Evolutionary conservation across 257 asterid species (phyloP).

Genomic region (Nicotiana noctiflora): DNA sequence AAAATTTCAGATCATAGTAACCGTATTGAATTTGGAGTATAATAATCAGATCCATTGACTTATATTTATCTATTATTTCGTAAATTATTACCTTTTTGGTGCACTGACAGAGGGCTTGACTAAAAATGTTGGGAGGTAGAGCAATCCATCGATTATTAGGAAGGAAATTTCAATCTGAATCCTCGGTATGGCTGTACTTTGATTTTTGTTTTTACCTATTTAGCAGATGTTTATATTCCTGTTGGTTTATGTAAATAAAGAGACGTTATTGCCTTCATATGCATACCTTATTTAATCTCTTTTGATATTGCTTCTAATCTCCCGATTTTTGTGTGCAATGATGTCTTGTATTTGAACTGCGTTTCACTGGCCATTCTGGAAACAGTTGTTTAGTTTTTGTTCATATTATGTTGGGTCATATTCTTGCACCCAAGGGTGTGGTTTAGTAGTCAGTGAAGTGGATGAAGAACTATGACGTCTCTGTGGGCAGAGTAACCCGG

Average conservation of each 20-base stretch:
- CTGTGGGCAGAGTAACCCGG: no score
- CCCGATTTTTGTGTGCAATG: background rate
- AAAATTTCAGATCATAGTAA: background rate
- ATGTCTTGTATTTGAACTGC: background rate
- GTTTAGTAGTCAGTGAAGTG: no score
- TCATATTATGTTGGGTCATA: background rate
- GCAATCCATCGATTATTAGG: conserved; percentile 39
- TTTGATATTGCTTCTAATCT: background rate
- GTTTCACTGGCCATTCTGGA: background rate
- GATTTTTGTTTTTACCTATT: background rate
- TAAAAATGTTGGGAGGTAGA: conserved; percentile 49
- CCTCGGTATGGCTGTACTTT: conserved; percentile 21
- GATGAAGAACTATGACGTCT: no score
- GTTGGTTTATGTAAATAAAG: background rate
- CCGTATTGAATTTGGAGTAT: background rate
- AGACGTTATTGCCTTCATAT: background rate
- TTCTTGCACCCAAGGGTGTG: no score
- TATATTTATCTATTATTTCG: background rate
- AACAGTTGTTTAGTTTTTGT: background rate
- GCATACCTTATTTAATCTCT: background rate
- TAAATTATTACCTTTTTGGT: background rate
- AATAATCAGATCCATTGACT: background rate
- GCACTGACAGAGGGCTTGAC: conserved; percentile 22
- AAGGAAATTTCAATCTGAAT: conserved; percentile 37
- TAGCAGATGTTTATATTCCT: background rate